phyloP scores from a whole-genome alignment of 1,284 basidiomycete species.

The Leccinum huronense region DNA sequence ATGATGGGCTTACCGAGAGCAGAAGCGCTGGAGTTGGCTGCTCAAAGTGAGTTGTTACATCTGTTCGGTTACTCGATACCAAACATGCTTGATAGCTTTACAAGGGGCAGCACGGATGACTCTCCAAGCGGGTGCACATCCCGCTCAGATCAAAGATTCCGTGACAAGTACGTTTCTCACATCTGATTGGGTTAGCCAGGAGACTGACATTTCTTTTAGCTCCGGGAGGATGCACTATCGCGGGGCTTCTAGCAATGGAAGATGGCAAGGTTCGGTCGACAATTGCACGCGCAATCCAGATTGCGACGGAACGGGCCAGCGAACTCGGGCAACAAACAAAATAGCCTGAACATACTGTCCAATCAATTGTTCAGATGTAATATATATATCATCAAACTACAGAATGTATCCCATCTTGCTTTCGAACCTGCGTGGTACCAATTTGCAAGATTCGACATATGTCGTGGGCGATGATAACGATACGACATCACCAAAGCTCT shows the following conservation, averaged over 20 bases:
- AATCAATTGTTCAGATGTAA: not conserved
- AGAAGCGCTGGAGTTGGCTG: constrained; percentile 92
- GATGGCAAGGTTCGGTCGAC: constrained; percentile 94
- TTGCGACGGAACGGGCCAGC: constrained; percentile 85
- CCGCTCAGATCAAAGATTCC: constrained; percentile 95
- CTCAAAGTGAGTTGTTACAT: constrained; percentile 79
- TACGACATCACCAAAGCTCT: constrained; percentile 33
- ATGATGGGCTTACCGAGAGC: constrained; percentile 99
- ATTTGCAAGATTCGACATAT: constrained; percentile 29
- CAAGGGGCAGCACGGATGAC: constrained; percentile 98
- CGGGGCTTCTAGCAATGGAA: constrained; percentile 91
- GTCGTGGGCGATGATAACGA: constrained; percentile 29
- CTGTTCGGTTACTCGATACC: constrained; percentile 3
- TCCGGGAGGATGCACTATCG: constrained; percentile 98
- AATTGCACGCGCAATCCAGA: constrained; percentile 93
- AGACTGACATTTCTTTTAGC: constrained; percentile 48
- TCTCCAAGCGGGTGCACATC: constrained; percentile 84
- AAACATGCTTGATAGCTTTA: constrained; percentile 58
- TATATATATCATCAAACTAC: constrained; percentile 2
- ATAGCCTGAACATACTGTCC: constrained; percentile 30
- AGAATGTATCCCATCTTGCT: constrained; percentile 36
- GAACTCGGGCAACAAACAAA: constrained; percentile 66
- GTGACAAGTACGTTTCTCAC: constrained; percentile 79
- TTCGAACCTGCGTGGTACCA: constrained; percentile 26
- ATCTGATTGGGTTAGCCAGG: not conserved